These are phyloP conservation scores for Quercus phellos DNA, from an alignment of 331 rosid species.

Conservation along the genomic window DNA sequence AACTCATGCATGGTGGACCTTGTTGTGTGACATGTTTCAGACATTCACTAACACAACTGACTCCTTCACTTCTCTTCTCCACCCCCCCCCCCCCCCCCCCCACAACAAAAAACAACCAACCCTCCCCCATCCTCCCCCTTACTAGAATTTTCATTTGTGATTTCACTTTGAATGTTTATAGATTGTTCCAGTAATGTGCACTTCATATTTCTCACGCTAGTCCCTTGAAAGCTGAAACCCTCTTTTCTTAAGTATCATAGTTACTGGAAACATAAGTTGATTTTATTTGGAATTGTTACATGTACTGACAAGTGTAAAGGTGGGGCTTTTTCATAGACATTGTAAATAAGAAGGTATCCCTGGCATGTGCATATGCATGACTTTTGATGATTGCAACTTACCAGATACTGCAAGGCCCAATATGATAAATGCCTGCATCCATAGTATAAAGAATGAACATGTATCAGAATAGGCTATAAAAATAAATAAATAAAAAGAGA, in stretches of 20 bases:
- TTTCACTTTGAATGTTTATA: background rate
- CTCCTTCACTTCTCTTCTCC: no score
- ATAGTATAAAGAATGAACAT: constrained; percentile 20
- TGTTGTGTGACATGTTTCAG: no score
- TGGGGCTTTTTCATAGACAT: background rate
- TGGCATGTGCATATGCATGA: background rate
- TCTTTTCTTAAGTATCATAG: background rate
- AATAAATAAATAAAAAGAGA: background rate
- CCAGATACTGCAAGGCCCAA: constrained; percentile 71
- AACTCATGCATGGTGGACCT: background rate
- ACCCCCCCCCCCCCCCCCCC: no score
- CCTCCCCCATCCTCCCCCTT: background rate
- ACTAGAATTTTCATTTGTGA: background rate
- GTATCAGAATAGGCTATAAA: constrained; percentile 15
- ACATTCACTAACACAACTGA: no score
- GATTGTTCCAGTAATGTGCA: background rate
- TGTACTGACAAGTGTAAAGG: background rate
- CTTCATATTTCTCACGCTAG: background rate
- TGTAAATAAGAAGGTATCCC: constrained; percentile 4
- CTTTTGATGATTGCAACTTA: constrained; percentile 34
- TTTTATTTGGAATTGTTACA: background rate
- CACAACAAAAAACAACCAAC: no score
- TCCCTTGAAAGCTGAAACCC: background rate
- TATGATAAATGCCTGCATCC: constrained; percentile 73
- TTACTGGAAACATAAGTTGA: background rate